Percentiles rank a stretch among this genome's conserved stretches.
Evolutionary conservation across 2,329 filamentous ascomycete species (phyloP).

Genomic region (Seiridium cupressi): DNA sequence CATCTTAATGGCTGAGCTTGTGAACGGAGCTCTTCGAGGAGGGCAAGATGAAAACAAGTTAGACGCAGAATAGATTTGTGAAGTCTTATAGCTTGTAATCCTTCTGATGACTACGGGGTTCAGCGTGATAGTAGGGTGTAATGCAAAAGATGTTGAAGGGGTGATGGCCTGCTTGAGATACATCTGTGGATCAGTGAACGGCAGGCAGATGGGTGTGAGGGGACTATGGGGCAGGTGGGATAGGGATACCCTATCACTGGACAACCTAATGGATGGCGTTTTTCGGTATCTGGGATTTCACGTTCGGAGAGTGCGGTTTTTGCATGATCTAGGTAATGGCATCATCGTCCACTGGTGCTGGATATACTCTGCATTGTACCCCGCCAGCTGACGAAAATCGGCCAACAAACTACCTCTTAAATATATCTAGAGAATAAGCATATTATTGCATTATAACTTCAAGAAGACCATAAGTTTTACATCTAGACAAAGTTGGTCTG

Average conservation of each 20-base stretch:
- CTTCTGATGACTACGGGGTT: not conserved
- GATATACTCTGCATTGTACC: not conserved
- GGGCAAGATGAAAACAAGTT: not conserved
- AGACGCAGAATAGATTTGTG: no score
- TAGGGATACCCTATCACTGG: not conserved
- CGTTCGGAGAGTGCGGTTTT: no score
- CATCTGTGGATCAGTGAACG: not conserved
- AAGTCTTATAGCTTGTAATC: no score
- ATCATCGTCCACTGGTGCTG: not conserved
- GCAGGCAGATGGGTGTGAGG: no score
- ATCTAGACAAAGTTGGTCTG: no score
- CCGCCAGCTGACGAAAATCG: not conserved
- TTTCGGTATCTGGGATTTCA: not conserved
- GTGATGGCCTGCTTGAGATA: not conserved
- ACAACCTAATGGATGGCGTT: not conserved
- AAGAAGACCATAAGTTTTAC: no score
- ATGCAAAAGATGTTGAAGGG: not conserved
- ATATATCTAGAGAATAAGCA: no score
- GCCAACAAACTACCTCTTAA: not conserved
- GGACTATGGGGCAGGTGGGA: not conserved
- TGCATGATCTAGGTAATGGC: not conserved
- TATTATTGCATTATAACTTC: no score
- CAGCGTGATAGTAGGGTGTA: not conserved
- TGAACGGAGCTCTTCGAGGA: not conserved
- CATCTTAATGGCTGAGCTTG: constrained; percentile 27